Evolutionary conservation across 768 basidiomycete genomes (phyloP).

Genomic region (Candolleomyces aberdarensis): DNA sequence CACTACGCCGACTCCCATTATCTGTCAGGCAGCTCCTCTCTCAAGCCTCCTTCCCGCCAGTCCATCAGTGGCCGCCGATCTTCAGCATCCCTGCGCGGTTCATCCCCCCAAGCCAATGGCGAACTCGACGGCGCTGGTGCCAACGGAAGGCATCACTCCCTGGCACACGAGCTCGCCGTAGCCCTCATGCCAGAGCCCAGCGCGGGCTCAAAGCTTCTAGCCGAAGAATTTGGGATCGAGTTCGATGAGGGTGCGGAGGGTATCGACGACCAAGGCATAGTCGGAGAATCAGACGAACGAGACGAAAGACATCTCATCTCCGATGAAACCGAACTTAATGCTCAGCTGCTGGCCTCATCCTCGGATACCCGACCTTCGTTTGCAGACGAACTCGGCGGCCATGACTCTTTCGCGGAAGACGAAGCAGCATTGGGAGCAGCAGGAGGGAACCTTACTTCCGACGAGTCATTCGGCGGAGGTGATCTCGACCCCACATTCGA

Average conservation of each 20-base stretch:
- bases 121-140: constrained; percentile 39
- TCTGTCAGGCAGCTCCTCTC: constrained; percentile 21
- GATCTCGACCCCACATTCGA: constrained; percentile 46
- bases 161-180: constrained; percentile 84
- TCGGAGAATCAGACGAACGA: background rate
- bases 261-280: constrained; percentile 41
- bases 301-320: constrained; percentile 4
- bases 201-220: constrained; percentile 65
- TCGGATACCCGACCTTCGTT: constrained; percentile 36
- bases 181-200: constrained; percentile 87
- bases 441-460: constrained; percentile 13
- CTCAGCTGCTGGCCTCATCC: constrained; percentile 26
- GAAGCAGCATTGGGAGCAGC: constrained; percentile 16
- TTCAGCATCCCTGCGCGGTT: constrained; percentile 45
- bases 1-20: constrained; percentile 32
- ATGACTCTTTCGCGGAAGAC: too few relatives aligned
- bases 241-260: constrained; percentile 86
- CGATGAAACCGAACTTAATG: constrained; percentile 17
- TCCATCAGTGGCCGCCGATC: constrained; percentile 42
- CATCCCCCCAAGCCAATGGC: constrained; percentile 32
- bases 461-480: constrained; percentile 5
- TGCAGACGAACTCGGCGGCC: constrained; percentile 37
- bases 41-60: constrained; percentile 34
- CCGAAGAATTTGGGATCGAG: constrained; percentile 88
- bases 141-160: constrained; percentile 50